phyloP scores from a whole-genome alignment of 768 basidiomycete species.

The Mycena pura region DNA sequence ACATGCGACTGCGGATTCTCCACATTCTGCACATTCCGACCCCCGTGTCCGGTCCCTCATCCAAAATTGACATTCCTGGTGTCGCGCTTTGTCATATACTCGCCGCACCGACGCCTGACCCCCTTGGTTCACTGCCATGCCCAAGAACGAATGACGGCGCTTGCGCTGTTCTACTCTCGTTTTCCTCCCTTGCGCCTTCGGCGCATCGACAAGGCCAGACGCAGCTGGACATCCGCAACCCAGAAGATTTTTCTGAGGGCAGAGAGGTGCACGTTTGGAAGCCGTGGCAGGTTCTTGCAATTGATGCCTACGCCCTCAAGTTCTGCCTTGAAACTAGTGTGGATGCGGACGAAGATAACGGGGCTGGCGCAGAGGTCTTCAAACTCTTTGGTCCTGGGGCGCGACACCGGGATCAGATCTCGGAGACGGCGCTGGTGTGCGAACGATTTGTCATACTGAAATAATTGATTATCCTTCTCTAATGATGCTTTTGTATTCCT shows the following conservation, averaged over 20 bases:
- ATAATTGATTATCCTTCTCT: slow-evolving; percentile 1
- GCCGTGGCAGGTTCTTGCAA: slow-evolving; percentile 51
- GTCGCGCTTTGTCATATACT: slow-evolving; percentile 52
- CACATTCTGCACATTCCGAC: slow-evolving; percentile 46
- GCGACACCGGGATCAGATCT: slow-evolving; percentile 5
- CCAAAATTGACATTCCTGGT: slow-evolving; percentile 37
- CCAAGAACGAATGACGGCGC: slow-evolving; percentile 35
- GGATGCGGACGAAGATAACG: neutral
- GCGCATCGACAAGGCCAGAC: slow-evolving; percentile 20
- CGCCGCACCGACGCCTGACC: slow-evolving; percentile 21
- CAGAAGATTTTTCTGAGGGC: slow-evolving; percentile 47
- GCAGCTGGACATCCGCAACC: slow-evolving; percentile 38
- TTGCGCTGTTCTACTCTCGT: slow-evolving; percentile 42
- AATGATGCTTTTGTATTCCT: neutral
- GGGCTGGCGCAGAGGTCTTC: slow-evolving; percentile 5
- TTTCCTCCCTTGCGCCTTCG: slow-evolving; percentile 33
- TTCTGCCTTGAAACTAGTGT: neutral
- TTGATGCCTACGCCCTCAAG: slow-evolving; percentile 20
- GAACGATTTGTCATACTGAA: slow-evolving; percentile 21
- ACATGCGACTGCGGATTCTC: slow-evolving; percentile 52
- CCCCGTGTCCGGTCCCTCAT: slow-evolving; percentile 28
- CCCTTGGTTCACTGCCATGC: slow-evolving; percentile 25
- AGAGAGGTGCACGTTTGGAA: slow-evolving; percentile 52
- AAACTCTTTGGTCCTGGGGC: slow-evolving; percentile 16
- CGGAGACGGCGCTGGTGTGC: slow-evolving; percentile 22